A percentile compares a stretch with the other conserved stretches of the same genome.
Evolutionary conservation across 805 yeast genomes (phyloP).

Genomic region (Yamadazyma kitorensis): DNA sequence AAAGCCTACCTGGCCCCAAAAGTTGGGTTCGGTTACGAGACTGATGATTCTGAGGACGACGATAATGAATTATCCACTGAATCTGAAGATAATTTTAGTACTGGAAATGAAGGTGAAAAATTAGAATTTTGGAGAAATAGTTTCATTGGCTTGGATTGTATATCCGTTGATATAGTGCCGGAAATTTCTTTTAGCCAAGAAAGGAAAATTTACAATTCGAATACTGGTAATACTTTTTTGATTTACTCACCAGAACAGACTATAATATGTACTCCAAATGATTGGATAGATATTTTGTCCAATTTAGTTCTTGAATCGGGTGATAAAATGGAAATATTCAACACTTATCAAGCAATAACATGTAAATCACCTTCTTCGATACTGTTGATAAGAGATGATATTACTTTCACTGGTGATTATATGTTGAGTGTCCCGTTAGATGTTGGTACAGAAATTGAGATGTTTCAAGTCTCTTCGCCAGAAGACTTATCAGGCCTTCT

Average conservation of each 20-base stretch:
- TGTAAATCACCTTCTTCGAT: background rate
- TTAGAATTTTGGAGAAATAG: conserved; percentile 14
- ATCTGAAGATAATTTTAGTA: background rate
- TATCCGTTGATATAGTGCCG: conserved; percentile 17
- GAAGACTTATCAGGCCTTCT: conserved; percentile 3
- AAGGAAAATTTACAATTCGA: background rate
- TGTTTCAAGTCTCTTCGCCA: conserved; percentile 14
- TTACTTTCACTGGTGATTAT: conserved; percentile 27
- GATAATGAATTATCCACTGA: conserved; percentile 6
- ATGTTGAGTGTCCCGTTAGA: conserved; percentile 13
- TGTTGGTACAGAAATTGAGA: conserved; percentile 5
- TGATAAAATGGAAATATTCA: conserved; percentile 5
- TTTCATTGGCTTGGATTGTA: conserved; percentile 3
- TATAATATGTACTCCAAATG: conserved; percentile 12
- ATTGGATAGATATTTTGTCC: conserved; percentile 15
- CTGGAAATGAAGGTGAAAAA: background rate
- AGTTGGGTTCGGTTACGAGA: conserved; percentile 30
- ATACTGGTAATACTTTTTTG: conserved; percentile 1
- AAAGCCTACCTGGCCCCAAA: conserved; percentile 11
- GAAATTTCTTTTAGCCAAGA: conserved; percentile 1
- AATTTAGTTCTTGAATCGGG: conserved; percentile 7
- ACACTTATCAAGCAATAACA: conserved; percentile 1
- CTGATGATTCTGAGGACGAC: conserved; percentile 13
- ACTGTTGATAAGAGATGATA: conserved; percentile 22
- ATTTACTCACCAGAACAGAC: conserved; percentile 6